These are phyloP conservation scores for Tricholoma sp. DNA, from an alignment of 768 basidiomycete genomes.

Conservation along the genomic window DNA sequence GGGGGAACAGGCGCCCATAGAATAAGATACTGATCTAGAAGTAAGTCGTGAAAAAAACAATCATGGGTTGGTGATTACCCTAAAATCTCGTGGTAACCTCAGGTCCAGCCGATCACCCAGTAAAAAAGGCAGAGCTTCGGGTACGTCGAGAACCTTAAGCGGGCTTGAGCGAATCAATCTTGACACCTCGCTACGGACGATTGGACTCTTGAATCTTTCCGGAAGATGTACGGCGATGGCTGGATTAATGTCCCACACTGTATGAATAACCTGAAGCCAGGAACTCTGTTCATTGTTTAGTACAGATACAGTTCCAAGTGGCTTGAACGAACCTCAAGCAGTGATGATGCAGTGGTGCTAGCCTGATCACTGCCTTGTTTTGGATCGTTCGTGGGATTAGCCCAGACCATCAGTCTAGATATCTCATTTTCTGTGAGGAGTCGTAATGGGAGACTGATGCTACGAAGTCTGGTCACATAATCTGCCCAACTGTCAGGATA, in stretches of 20 bases:
- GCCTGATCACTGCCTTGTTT: conserved; percentile 62
- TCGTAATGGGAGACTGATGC: conserved; percentile 68
- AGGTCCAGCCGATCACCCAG: conserved; percentile 67
- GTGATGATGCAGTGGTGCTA: conserved; percentile 45
- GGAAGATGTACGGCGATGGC: conserved; percentile 76
- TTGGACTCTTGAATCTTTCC: conserved; percentile 79
- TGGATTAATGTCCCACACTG: conserved; percentile 79
- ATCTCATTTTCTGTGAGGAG: conserved; percentile 91
- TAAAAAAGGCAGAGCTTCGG: conserved; percentile 79
- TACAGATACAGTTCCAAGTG: background rate
- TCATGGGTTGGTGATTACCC: conserved; percentile 39
- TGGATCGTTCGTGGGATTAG: conserved; percentile 76
- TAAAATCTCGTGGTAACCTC: conserved; percentile 60
- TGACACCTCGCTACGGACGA: conserved; percentile 67
- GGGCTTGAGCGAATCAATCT: conserved; percentile 73
- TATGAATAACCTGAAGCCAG: conserved; percentile 67
- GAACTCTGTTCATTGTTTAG: conserved; percentile 33
- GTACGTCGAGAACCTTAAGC: conserved; percentile 59
- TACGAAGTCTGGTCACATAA: conserved; percentile 56
- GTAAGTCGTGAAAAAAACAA: background rate
- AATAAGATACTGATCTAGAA: conserved; percentile 61
- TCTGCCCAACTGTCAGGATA: conserved; percentile 29
- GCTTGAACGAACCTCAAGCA: conserved; percentile 49
- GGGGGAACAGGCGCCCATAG: conserved; percentile 89
- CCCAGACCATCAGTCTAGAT: conserved; percentile 81